Evolutionary conservation across 306 rosid genomes (phyloP), one percentile per base, ranked within the genome.

Genomic region (Gleditsia sinensis): DNA sequence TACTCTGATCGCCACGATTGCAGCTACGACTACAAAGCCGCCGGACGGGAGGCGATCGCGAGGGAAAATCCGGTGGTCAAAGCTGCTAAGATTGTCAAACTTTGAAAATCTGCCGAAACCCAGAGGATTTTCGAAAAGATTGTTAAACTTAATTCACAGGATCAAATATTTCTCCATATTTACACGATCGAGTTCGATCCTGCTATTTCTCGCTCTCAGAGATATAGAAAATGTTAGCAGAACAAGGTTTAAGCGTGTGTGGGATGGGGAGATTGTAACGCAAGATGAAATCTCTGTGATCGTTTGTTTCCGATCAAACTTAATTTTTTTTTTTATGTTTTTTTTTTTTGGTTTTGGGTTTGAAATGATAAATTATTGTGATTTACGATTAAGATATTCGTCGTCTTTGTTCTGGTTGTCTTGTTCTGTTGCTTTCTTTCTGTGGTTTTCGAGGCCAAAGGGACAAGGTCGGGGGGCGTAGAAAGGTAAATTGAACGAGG

Each of bases 1-100:
- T 95, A 95, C 83, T 84, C 99, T 64, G 98, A 95, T 76, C 95
- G 99, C 19, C 99, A 95, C 49, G 90, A 84, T 24, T 89, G 94
- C 77, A 85, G 83, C 86, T 89, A 86, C 77, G 94, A 89, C 63
- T 89, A 89, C 78, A 89, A 89, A 60, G 76, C 88, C 36, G 94
- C 78, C 27, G 91, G 94, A 0, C 89, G 94, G 13, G 91, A 89
- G 21, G 87, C 89, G 24, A 89, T 89, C 32, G 91, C 89, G 2
- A 76, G 94, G 75, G 91, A 89, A 61, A 87, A 89, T 84, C 94
- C 91, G 56, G 89, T 89, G 13, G 89, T 89, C 67, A 89, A 77
- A 58, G 88, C 94, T 0, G 84, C 94, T 32, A 89, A 89, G 84
- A 89, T 89, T 69, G 87, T 89, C 14, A 75, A 85, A 78, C 88